Base-by-base conservation (phyloP, 805 yeast genomes). In the Kazachstania psychrophila region DNA sequence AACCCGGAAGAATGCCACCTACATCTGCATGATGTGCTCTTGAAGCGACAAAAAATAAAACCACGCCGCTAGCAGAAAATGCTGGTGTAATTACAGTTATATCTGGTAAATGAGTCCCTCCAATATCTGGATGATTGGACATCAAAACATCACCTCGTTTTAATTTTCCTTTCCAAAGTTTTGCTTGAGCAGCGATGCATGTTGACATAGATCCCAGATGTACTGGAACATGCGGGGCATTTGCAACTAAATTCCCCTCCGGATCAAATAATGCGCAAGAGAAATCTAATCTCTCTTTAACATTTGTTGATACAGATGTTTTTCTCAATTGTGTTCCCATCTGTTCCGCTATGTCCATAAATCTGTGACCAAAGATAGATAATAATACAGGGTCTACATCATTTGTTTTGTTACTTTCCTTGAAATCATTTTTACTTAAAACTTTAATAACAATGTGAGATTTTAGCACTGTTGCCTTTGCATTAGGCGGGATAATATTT, bases 1-100 rank as follows among this genome's bases (percentile, higher is more conserved):
- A 81, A 1, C 96, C 96, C 1, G 96, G 95, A 24, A 85, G 62
- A 40, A 80, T 74, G 11, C 95, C 94, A 13, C 97, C 96, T 52
- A 89, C 88, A 59, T 88, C 97, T 5, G 96, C 88, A 61, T 89
- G 97, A 61, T 88, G 97, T 2, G 96, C 96, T 45, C 97, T 69
- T 0, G 95, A 79, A 0, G 96, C 97, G 11, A 85, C 87, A 68
- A 85, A 88, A 56, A 88, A 88, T 19, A 86, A 73, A 24, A 85
- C 69, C 36, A 65, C 58, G 6, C 66, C 71, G 16, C 63, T 67
- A 18, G 67, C 66, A n/a, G 73, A 66, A 52, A 85, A 81, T 2
- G 88, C 87, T 0, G 97, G 97, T 0, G 96, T 83, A 31, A 89
- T 78, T 10, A 88, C 94, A 0, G 96, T 88, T 45, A 88, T 86